Percentiles rank a stretch among this genome's conserved stretches.
These are phyloP conservation scores for Populus euphratica DNA, from an alignment of 345 rosid genomes.

Conservation along the genomic window DNA sequence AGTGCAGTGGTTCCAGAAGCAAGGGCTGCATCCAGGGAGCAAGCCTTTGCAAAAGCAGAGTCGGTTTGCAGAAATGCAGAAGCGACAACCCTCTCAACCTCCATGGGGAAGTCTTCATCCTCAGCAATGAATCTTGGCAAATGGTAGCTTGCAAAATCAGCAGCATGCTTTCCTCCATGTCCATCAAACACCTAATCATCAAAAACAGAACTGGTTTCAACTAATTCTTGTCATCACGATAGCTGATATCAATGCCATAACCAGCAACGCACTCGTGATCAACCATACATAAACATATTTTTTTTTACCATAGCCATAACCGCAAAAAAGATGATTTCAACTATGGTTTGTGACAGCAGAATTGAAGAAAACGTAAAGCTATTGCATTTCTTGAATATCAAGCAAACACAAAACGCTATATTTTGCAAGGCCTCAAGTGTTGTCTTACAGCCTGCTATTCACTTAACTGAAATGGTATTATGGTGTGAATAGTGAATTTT, in stretches of 20 bases:
- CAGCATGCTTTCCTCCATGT: conserved; percentile 92
- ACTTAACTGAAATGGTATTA: background rate
- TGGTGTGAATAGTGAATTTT: background rate
- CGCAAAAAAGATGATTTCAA: background rate
- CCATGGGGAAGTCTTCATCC: conserved; percentile 63
- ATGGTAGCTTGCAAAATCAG: conserved; percentile 64
- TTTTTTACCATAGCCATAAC: background rate
- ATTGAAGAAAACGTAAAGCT: background rate
- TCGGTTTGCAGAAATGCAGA: conserved; percentile 85
- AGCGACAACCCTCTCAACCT: conserved; percentile 60
- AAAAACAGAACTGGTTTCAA: background rate
- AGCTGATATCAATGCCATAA: background rate
- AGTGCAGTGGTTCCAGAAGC: conserved; percentile 90
- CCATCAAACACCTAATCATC: conserved; percentile 68
- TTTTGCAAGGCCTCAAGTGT: background rate
- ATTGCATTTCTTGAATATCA: background rate
- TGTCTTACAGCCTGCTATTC: background rate
- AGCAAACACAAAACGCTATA: background rate
- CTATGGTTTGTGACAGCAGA: background rate
- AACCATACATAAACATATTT: background rate
- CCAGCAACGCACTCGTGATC: background rate
- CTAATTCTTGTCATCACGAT: background rate
- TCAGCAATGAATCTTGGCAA: conserved; percentile 67
- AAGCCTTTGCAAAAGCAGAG: conserved; percentile 71
- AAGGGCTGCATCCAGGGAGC: conserved; percentile 57